These are phyloP conservation scores for Yamadazyma atlantica DNA, from an alignment of 1,139 yeast species.

Conservation along the genomic window DNA sequence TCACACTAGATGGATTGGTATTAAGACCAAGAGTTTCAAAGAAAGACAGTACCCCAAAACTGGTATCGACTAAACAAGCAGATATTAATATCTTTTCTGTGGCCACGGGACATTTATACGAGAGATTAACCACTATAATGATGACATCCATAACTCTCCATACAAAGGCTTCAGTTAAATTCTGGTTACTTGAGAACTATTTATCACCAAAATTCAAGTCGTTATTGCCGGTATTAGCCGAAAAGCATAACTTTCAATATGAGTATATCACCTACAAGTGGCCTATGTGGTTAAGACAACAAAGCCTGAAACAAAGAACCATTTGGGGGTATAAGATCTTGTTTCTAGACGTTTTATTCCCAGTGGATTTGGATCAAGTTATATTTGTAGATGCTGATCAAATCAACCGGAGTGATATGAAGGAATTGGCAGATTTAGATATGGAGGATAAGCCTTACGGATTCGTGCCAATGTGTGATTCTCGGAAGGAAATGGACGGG, in stretches of 20 bases:
- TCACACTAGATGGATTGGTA: conserved; percentile 46
- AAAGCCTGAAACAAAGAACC: conserved; percentile 71
- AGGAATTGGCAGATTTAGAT: conserved; percentile 63
- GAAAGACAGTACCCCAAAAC: neutral
- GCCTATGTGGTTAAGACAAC: conserved; percentile 87
- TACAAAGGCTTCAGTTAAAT: conserved; percentile 64
- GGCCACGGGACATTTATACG: conserved; percentile 79
- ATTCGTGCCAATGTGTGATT: conserved; percentile 85
- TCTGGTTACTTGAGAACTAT: conserved; percentile 85
- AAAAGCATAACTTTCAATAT: conserved; percentile 58
- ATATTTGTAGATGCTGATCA: conserved; percentile 88
- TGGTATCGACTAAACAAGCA: conserved; percentile 27
- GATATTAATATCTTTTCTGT: conserved; percentile 81
- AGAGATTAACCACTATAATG: conserved; percentile 73
- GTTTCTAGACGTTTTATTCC: conserved; percentile 84
- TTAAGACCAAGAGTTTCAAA: conserved; percentile 46
- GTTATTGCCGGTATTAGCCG: conserved; percentile 61
- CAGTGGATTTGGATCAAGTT: conserved; percentile 69
- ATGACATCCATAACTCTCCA: conserved; percentile 73
- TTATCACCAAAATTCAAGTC: conserved; percentile 67
- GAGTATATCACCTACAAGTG: conserved; percentile 81
- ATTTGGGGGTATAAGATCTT: conserved; percentile 89
- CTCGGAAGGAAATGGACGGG: conserved; percentile 78
- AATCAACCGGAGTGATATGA: conserved; percentile 70
- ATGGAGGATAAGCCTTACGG: conserved; percentile 81